Conservation (phyloP, 169 alveolate species). For the Plasmodium vivax region DNA sequence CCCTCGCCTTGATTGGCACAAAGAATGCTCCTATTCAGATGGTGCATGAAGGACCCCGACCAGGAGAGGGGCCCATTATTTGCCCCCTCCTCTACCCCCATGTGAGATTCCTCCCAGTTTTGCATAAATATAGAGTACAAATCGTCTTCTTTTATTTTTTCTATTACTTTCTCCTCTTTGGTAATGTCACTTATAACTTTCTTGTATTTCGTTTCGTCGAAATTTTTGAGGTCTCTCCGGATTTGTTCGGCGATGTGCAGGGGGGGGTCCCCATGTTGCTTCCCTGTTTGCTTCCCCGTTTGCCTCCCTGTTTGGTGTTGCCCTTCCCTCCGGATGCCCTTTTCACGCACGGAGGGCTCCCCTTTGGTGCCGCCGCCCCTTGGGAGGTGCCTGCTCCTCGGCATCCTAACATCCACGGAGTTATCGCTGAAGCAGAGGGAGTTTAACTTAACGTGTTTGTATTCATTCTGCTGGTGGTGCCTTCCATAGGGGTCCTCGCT, state of each 20-base stretch:
- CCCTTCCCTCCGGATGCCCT: neutral
- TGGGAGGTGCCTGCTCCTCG: neutral
- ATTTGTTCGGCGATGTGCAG: conserved; percentile 8
- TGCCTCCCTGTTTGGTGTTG: neutral
- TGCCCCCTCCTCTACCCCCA: neutral
- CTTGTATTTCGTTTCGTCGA: conserved; percentile 60
- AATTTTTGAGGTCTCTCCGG: conserved; percentile 44
- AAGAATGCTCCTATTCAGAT: conserved; percentile 13
- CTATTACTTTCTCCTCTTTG: conserved; percentile 70
- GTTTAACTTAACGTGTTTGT: neutral
- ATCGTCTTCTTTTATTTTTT: conserved; percentile 71
- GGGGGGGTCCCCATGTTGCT: too few relatives aligned
- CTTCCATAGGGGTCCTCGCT: neutral
- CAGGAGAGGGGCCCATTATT: neutral
- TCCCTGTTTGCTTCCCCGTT: neutral
- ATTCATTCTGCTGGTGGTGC: conserved; percentile 18
- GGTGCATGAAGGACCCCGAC: conserved; percentile 22
- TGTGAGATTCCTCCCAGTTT: conserved; percentile 60
- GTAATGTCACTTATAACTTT: conserved; percentile 51
- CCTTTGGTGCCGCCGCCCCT: neutral
- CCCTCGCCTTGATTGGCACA: neutral
- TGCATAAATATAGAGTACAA: conserved; percentile 74
- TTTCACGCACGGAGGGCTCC: neutral
- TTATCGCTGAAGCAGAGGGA: conserved; percentile 56
- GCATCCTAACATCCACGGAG: conserved; percentile 8